phyloP scores from a whole-genome alignment of 192 early-diverging fungal genomes.

The Tieghemiomyces parasiticus region DNA sequence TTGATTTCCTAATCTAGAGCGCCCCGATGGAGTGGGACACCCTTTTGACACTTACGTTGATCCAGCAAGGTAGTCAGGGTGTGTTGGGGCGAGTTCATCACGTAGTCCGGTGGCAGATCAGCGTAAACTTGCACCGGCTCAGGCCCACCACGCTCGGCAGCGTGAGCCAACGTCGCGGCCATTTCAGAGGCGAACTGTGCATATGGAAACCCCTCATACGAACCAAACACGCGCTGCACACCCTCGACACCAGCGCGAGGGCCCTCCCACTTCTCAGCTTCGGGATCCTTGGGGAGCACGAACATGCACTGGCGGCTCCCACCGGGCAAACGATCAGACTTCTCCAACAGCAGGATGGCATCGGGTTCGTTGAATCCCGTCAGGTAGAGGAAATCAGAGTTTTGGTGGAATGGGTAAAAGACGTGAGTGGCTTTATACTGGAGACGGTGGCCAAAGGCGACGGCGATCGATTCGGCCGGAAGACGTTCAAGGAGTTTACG shows the following conservation, averaged over 20 bases:
- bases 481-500: conserved; percentile 39
- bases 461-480: conserved; percentile 45
- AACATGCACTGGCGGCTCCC: conserved; percentile 79
- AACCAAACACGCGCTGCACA: conserved; percentile 60
- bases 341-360: conserved; percentile 51
- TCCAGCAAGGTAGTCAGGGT: neutral
- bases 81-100: neutral
- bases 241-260: conserved; percentile 69
- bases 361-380: conserved; percentile 90
- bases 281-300: conserved; percentile 57
- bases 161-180: too few species aligned
- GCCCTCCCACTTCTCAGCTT: conserved; percentile 86
- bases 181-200: too few species aligned
- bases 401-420: conserved; percentile 89
- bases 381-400: conserved; percentile 82
- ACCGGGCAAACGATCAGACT: conserved; percentile 16
- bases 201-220: conserved; percentile 53
- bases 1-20: too few species aligned
- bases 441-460: conserved; percentile 59
- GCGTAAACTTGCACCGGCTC: conserved; percentile 12
- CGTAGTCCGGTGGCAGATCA: neutral
- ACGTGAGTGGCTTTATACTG: conserved; percentile 80
- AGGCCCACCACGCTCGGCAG: too few species aligned
- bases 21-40: conserved; percentile 16
- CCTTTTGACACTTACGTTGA: conserved; percentile 18